Evolutionary conservation across 2,329 filamentous ascomycete species (phyloP).

Genomic region (Aspergillus felis): DNA sequence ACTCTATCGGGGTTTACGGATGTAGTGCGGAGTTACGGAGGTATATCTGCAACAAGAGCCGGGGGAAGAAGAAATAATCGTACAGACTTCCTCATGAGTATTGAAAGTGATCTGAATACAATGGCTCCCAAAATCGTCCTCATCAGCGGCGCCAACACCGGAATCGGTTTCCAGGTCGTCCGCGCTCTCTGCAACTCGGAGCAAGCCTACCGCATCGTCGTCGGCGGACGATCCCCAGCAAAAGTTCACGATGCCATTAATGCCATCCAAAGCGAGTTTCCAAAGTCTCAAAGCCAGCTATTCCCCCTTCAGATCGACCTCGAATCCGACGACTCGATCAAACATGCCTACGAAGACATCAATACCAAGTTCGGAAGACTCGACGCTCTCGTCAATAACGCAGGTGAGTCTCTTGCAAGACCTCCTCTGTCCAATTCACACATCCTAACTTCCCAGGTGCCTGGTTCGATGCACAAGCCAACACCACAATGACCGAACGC

Average conservation of each 20-base stretch:
- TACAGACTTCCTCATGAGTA: not conserved
- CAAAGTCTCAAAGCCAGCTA: constrained; percentile 41
- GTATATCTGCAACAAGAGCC: not conserved
- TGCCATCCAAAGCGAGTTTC: constrained; percentile 39
- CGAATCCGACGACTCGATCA: constrained; percentile 50
- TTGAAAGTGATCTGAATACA: not conserved
- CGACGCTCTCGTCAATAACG: constrained; percentile 57
- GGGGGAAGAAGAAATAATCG: too few relatives aligned
- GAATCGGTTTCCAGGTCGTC: constrained; percentile 57
- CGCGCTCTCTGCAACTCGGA: constrained; percentile 50
- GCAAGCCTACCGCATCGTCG: constrained; percentile 51
- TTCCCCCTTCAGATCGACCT: constrained; percentile 52
- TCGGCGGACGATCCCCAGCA: constrained; percentile 51
- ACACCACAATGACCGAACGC: constrained; percentile 20
- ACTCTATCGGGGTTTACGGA: not conserved
- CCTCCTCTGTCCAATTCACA: not conserved
- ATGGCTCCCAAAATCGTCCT: constrained; percentile 41
- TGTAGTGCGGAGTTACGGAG: not conserved
- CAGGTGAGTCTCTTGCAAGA: constrained; percentile 32
- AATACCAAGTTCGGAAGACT: constrained; percentile 42
- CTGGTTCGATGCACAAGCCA: not conserved
- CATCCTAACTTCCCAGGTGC: not conserved
- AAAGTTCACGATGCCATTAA: constrained; percentile 51
- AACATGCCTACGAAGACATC: constrained; percentile 44
- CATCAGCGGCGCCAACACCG: constrained; percentile 60